Conservation (phyloP, 768 basidiomycete genomes). For the Termitomyces sp. region DNA sequence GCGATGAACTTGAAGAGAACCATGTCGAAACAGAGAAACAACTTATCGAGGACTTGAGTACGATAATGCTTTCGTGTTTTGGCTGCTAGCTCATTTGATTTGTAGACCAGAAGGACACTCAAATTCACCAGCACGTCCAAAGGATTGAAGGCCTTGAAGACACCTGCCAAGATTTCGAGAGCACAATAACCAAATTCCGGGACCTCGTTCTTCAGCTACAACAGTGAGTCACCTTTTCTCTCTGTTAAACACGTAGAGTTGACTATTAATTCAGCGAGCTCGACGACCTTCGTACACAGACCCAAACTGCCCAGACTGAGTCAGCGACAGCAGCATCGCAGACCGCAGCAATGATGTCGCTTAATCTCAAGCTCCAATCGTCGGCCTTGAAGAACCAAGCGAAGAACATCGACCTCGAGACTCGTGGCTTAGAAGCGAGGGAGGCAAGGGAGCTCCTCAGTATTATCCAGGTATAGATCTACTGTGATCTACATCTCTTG, state of each 20-base stretch:
- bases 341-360: slow-evolving; percentile 88
- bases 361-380: slow-evolving; percentile 92
- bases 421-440: slow-evolving; percentile 77
- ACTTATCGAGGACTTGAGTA: slow-evolving; percentile 86
- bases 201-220: slow-evolving; percentile 86
- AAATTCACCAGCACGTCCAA: slow-evolving; percentile 60
- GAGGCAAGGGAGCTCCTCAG: slow-evolving; percentile 76
- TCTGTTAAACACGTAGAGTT: neutral
- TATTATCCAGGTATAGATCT: slow-evolving; percentile 67
- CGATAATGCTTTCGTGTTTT: slow-evolving; percentile 14
- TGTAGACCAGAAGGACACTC: slow-evolving; percentile 63
- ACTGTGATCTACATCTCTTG: neutral
- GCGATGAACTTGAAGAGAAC: slow-evolving; percentile 95
- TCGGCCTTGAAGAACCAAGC: slow-evolving; percentile 89
- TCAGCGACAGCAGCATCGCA: slow-evolving; percentile 82
- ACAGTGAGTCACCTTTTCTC: slow-evolving; percentile 40
- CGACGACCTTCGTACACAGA: slow-evolving; percentile 76
- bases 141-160: slow-evolving; percentile 73
- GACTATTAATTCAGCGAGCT: slow-evolving; percentile 59
- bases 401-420: slow-evolving; percentile 83
- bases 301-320: slow-evolving; percentile 79
- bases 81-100: neutral
- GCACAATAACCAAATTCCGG: slow-evolving; percentile 87
- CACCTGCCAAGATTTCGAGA: slow-evolving; percentile 77
- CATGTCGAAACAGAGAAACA: slow-evolving; percentile 92